Evolutionary conservation across 352 stramenopile genomes (phyloP).

Genomic region (Thraustochytrium sp.): DNA sequence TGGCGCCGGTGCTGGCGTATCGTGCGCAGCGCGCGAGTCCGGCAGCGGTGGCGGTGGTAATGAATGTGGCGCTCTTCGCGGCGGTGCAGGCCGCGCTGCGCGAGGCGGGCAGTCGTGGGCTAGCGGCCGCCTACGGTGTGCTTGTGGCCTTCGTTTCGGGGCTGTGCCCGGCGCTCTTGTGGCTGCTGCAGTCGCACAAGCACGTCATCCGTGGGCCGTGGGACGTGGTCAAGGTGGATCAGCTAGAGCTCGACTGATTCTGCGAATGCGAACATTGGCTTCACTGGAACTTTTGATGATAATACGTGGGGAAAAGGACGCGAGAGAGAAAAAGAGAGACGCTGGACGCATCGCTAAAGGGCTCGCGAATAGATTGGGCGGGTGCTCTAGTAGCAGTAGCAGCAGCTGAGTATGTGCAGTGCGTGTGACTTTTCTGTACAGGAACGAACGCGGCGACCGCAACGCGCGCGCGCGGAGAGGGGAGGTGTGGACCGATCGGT

Average conservation of each 20-base stretch:
- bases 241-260: not conserved
- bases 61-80: not conserved
- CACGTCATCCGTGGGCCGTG: slow-evolving; percentile 28
- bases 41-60: not conserved
- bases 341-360: not conserved
- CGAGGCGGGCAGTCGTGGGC: not conserved
- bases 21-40: not conserved
- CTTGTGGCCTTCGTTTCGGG: not conserved
- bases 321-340: not conserved
- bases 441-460: not conserved
- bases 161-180: not conserved
- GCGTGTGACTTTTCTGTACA: too few species aligned
- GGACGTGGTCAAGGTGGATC: slow-evolving; percentile 6
- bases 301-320: not conserved
- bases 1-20: not conserved
- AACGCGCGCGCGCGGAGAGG: not conserved
- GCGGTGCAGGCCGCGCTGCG: not conserved
- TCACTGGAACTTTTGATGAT: not conserved
- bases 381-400: not conserved
- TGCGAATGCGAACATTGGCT: not conserved
- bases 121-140: not conserved
- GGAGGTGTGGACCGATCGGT: not conserved
- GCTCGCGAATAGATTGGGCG: not conserved
- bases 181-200: not conserved
- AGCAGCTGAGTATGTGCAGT: not conserved